These are phyloP conservation scores for Nakaseomyces uthaithaninus DNA, from an alignment of 1,139 yeast genomes.

Conservation along the genomic window DNA sequence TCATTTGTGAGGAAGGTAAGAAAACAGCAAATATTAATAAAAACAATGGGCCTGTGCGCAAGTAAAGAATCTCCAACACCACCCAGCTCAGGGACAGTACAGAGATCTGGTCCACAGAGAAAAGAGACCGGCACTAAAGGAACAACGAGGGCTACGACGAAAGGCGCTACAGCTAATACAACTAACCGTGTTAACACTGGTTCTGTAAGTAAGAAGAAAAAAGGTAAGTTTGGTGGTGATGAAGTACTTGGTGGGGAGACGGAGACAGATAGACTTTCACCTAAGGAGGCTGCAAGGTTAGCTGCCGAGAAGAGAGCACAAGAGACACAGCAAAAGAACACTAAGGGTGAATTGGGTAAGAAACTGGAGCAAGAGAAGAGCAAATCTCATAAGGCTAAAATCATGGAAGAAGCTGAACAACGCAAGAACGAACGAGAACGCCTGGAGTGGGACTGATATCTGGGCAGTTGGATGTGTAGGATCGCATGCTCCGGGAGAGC, in stretches of 20 bases:
- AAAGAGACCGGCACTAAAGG: too few relatives aligned
- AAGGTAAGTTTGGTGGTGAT: slow-evolving; percentile 4
- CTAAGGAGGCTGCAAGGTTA: slow-evolving; percentile 28
- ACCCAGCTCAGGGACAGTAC: slow-evolving; percentile 6
- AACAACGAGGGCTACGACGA: too few relatives aligned
- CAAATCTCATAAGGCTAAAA: slow-evolving; percentile 19
- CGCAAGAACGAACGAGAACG: slow-evolving; percentile 11
- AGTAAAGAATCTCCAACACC: slow-evolving; percentile 16
- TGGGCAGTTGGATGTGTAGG: too few relatives aligned
- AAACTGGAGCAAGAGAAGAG: slow-evolving; percentile 27
- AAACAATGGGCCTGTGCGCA: slow-evolving; percentile 29
- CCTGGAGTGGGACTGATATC: slow-evolving; percentile 2
- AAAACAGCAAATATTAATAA: too few relatives aligned
- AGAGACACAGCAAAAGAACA: slow-evolving; percentile 19
- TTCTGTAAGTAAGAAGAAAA: background rate
- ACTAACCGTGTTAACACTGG: background rate
- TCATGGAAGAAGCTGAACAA: slow-evolving; percentile 18
- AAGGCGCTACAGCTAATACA: background rate
- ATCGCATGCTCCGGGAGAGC: too few relatives aligned
- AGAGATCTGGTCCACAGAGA: slow-evolving; percentile 7
- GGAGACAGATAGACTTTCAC: slow-evolving; percentile 8
- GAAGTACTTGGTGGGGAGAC: slow-evolving; percentile 1
- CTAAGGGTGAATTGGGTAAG: slow-evolving; percentile 26
- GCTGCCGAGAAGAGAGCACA: slow-evolving; percentile 30
- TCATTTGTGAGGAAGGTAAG: too few relatives aligned